A percentile compares a stretch with the other conserved stretches of the same genome.
These are phyloP conservation scores for Cladosporium sp. DNA, from an alignment of 2,329 filamentous ascomycete genomes.

Conservation along the genomic window DNA sequence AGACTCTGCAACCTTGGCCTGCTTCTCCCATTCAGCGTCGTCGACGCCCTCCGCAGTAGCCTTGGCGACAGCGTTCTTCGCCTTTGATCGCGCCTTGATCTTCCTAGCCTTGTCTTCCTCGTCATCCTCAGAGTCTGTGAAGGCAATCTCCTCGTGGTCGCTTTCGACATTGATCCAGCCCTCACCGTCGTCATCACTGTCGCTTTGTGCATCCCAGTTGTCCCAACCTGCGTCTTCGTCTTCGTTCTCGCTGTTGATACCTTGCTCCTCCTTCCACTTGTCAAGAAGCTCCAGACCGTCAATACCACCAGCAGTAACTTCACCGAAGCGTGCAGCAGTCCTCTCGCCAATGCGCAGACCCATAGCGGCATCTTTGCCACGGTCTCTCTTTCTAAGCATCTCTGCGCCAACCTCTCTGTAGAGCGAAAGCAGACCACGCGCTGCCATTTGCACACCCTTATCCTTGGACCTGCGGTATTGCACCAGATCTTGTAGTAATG, in stretches of 20 bases:
- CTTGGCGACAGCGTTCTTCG: constrained; percentile 21
- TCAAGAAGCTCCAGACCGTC: constrained; percentile 90
- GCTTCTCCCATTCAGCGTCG: constrained; percentile 28
- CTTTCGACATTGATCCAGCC: constrained; percentile 92
- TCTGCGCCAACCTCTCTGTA: constrained; percentile 91
- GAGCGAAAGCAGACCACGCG: constrained; percentile 83
- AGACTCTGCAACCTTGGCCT: constrained; percentile 30
- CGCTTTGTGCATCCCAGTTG: constrained; percentile 63
- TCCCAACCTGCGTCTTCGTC: constrained; percentile 55
- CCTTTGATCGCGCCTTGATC: constrained; percentile 12
- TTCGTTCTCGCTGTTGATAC: constrained; percentile 58
- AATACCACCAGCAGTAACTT: constrained; percentile 76
- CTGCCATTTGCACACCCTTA: constrained; percentile 98
- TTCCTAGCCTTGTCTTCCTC: constrained; percentile 49
- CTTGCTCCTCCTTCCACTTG: constrained; percentile 90
- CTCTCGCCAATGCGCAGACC: constrained; percentile 73
- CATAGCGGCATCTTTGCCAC: constrained; percentile 88
- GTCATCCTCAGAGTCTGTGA: constrained; percentile 73
- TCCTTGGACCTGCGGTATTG: constrained; percentile 97
- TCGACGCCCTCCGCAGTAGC: constrained; percentile 15
- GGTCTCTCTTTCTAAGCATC: constrained; percentile 82
- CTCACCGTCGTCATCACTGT: constrained; percentile 69
- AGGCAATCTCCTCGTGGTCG: constrained; percentile 68
- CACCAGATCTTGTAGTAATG: constrained; percentile 90
- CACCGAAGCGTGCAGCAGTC: constrained; percentile 77